Evolutionary conservation across 2,329 filamentous ascomycete species (phyloP), one percentile per base, ranked within the genome.

Genomic region (Dothistroma pini): DNA sequence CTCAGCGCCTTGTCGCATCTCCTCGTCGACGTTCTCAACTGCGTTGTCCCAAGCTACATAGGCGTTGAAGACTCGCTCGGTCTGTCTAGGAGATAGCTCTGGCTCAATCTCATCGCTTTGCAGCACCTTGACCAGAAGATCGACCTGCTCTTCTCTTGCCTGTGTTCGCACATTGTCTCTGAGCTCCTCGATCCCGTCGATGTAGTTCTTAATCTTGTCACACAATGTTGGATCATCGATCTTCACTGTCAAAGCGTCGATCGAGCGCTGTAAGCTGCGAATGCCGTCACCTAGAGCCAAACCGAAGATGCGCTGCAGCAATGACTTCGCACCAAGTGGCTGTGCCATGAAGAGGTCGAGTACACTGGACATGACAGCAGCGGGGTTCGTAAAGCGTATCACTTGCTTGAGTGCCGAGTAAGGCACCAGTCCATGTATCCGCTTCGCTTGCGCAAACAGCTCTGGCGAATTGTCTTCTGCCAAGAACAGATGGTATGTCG

Each of bases 401-500:
- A 96, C 91, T 72, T 97, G 97, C 80, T 99, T 99, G 74, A 99
- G 82, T 54, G 97, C 81, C 0, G 88, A 89, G 73, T 99, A 99
- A 0, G 95, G 95, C 50, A 99, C 89, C 59, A 97, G 84, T 0
- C 93, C 96, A 74, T 99, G 95, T 56, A 97, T 97, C 63, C 90
- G 86, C 78, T 93, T 96, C 4, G 90, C 88, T 76, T 99, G 95
- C 0, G 92, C 91, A 75, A 97, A 97, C 32, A 99, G 78, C 72
- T 99, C 95, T 0, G 95, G 93, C 0, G 93, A 97, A 75, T 99
- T 99, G 77, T 99, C 95, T 75, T 99, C 95, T 6, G 95, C 95
- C 50, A 99, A 83, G 81, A 99, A 99, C 35, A 99, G 81, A 75
- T 99, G 95, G 73, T 99, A 99, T 61, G 97, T 86, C 22, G 95